Conservation (phyloP, 768 basidiomycete genomes). For the Phylloporus sp. region DNA sequence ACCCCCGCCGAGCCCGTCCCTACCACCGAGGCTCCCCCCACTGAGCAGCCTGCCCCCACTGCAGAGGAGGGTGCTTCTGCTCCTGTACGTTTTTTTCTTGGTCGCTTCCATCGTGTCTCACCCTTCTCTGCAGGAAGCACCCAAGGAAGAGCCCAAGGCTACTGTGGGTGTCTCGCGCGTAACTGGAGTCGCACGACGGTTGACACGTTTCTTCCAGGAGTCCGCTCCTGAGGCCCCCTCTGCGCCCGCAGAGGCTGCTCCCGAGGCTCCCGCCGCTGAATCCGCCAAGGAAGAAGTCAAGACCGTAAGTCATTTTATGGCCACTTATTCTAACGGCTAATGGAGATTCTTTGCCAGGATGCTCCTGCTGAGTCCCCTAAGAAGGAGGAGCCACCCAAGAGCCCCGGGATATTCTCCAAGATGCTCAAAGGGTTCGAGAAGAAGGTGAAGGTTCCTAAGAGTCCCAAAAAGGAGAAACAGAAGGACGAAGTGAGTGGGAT, state of each 20-base stretch:
- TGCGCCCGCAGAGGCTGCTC: conserved; percentile 21
- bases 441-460: conserved; percentile 59
- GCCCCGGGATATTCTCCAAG: conserved; percentile 70
- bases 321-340: no score
- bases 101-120: not conserved
- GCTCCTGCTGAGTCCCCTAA: conserved; percentile 46
- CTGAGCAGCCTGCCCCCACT: conserved; percentile 23
- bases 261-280: conserved; percentile 30
- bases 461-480: conserved; percentile 80
- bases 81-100: conserved; percentile 28
- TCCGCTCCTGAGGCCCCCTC: conserved; percentile 28
- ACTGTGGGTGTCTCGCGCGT: conserved; percentile 29
- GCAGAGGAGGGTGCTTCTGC: conserved; percentile 32
- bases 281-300: conserved; percentile 42
- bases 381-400: conserved; percentile 81
- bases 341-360: conserved; percentile 17
- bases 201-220: conserved; percentile 30
- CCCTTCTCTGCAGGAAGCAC: conserved; percentile 30
- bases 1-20: conserved; percentile 30
- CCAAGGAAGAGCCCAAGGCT: conserved; percentile 36
- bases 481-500: conserved; percentile 54
- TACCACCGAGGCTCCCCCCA: conserved; percentile 26
- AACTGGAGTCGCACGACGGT: fast-evolving
- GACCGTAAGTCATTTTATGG: conserved; percentile 33
- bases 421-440: conserved; percentile 70